Evolutionary conservation across 1,284 basidiomycete genomes (phyloP).

Genomic region (Bondarzewia mesenterica): DNA sequence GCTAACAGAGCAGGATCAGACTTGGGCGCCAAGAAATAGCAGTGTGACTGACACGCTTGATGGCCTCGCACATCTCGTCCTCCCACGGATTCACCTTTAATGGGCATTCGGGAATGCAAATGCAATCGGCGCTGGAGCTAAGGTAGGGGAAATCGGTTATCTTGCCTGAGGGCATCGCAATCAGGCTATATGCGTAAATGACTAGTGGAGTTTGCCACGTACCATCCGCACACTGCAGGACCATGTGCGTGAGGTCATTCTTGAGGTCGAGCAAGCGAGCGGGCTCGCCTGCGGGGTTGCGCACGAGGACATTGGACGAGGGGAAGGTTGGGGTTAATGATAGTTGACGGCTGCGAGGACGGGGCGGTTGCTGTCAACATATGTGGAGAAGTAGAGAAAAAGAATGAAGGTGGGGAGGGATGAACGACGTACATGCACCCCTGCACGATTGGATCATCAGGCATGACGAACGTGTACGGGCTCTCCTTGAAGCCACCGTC

Average conservation of each 20-base stretch:
- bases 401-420: background rate
- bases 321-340: slow-evolving; percentile 73
- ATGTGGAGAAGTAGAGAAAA: background rate
- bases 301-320: slow-evolving; percentile 71
- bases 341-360: slow-evolving; percentile 56
- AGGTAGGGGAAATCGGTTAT: slow-evolving; percentile 46
- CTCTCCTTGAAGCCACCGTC: slow-evolving; percentile 78
- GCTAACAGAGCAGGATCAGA: too few species aligned
- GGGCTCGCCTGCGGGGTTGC: slow-evolving; percentile 76
- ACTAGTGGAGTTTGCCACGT: slow-evolving; percentile 6
- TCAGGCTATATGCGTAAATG: background rate
- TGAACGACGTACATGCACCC: slow-evolving; percentile 53
- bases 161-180: slow-evolving; percentile 32
- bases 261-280: slow-evolving; percentile 86
- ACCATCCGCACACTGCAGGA: slow-evolving; percentile 62
- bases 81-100: slow-evolving; percentile 81
- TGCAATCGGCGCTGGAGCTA: slow-evolving; percentile 91
- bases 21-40: background rate
- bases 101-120: slow-evolving; percentile 94
- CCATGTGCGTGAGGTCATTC: slow-evolving; percentile 74
- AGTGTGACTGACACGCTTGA: slow-evolving; percentile 53
- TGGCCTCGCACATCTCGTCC: slow-evolving; percentile 84
- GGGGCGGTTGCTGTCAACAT: background rate
- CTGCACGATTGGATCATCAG: slow-evolving; percentile 63
- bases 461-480: slow-evolving; percentile 77